phyloP scores from a whole-genome alignment of 148 eudicot genomes.

The Mesembryanthemum crystallinum region DNA sequence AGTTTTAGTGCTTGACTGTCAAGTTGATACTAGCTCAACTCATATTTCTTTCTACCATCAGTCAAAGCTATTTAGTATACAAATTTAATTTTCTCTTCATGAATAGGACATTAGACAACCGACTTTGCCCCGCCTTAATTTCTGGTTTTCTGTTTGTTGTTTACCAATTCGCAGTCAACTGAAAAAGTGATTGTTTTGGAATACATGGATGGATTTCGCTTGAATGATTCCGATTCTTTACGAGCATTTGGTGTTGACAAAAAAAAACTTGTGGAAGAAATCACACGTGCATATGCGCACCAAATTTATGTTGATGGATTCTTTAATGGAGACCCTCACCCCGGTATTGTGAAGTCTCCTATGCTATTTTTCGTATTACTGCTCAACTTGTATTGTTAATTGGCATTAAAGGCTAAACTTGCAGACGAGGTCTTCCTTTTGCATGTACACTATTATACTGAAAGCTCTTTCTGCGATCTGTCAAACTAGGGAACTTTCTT shows the following conservation, averaged over 20 bases:
- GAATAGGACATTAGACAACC: neutral
- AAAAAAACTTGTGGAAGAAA: constrained; percentile 94
- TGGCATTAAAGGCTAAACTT: neutral
- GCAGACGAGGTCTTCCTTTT: constrained; percentile 2
- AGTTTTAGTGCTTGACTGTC: neutral
- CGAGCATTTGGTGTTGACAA: constrained; percentile 79
- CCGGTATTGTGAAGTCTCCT: constrained; percentile 47
- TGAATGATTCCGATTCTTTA: constrained; percentile 79
- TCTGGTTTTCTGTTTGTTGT: neutral
- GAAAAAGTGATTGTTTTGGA: constrained; percentile 87
- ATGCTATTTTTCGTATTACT: constrained; percentile 10
- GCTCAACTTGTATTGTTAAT: neutral
- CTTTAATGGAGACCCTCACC: constrained; percentile 99
- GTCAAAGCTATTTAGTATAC: neutral
- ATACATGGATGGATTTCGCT: constrained; percentile 94
- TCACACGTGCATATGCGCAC: constrained; percentile 96
- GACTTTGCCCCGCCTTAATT: neutral
- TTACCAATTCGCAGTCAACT: constrained; percentile 57
- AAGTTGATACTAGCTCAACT: neutral
- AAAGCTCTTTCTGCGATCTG: constrained; percentile 17
- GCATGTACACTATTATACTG: neutral
- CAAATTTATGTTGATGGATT: constrained; percentile 98
- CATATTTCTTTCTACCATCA: neutral
- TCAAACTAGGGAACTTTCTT: constrained; percentile 78
- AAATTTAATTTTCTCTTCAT: neutral